Evolutionary conservation across 2,329 filamentous ascomycete genomes (phyloP).

Genomic region (Diaporthe sp.): DNA sequence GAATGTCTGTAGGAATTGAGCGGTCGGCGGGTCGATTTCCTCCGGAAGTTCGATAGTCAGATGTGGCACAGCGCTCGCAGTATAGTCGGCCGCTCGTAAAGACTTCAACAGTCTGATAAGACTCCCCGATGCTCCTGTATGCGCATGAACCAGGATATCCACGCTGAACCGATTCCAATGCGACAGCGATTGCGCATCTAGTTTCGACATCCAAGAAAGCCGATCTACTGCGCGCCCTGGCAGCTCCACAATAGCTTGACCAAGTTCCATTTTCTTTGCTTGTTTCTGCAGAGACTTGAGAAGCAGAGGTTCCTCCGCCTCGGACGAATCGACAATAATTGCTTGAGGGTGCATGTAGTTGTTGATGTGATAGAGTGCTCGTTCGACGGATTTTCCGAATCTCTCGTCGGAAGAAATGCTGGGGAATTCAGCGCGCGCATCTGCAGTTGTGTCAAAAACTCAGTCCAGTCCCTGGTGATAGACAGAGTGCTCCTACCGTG

Average conservation of each 20-base stretch:
- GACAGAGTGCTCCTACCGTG: conserved; percentile 59
- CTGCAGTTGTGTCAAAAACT: conserved; percentile 51
- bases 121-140: conserved; percentile 77
- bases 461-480: background rate
- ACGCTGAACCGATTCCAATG: conserved; percentile 82
- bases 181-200: conserved; percentile 64
- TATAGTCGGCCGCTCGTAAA: conserved; percentile 81
- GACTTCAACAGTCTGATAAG: conserved; percentile 83
- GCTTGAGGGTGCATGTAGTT: conserved; percentile 83
- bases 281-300: conserved; percentile 46
- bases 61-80: conserved; percentile 76
- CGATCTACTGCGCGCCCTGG: conserved; percentile 73
- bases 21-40: conserved; percentile 74
- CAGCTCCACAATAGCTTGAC: conserved; percentile 76
- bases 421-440: conserved; percentile 84
- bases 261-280: conserved; percentile 12
- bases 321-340: conserved; percentile 78
- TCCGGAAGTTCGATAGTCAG: conserved; percentile 88
- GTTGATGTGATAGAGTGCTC: conserved; percentile 79
- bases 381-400: conserved; percentile 73
- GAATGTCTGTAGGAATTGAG: conserved; percentile 73
- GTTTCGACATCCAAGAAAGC: conserved; percentile 81
- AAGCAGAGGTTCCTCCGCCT: conserved; percentile 78
- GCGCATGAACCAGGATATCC: conserved; percentile 87
- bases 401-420: conserved; percentile 77